A percentile compares a stretch with the other conserved stretches of the same genome.
phyloP scores from a whole-genome alignment of 2,329 filamentous ascomycete genomes.

The Fusarium caatingaense region DNA sequence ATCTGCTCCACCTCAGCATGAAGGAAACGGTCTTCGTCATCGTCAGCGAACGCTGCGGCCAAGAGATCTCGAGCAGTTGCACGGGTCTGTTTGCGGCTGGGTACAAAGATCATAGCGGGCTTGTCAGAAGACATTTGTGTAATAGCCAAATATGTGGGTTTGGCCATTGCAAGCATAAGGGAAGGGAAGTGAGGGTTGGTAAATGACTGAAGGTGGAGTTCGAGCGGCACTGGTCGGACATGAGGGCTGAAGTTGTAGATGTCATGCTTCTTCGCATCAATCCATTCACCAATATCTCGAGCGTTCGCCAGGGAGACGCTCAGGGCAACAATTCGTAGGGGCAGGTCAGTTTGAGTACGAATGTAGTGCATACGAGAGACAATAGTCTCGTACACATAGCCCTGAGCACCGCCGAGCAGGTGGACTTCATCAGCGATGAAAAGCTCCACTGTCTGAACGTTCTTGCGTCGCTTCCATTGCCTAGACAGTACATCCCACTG shows the following conservation, averaged over 20 bases:
- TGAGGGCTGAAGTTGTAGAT: conserved; percentile 99
- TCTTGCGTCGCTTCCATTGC: conserved; percentile 97
- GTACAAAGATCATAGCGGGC: conserved; percentile 91
- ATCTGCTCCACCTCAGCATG: conserved; percentile 87
- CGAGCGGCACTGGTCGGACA: conserved; percentile 86
- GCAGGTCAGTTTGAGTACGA: conserved; percentile 84
- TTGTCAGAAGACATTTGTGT: conserved; percentile 89
- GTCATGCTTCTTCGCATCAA: conserved; percentile 96
- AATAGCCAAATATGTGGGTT: conserved; percentile 90
- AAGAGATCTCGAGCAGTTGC: conserved; percentile 88
- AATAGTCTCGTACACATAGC: conserved; percentile 94
- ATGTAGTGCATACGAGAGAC: conserved; percentile 99
- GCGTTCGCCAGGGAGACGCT: conserved; percentile 94
- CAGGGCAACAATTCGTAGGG: conserved; percentile 87
- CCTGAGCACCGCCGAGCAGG: conserved; percentile 85
- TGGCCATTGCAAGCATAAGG: conserved; percentile 98
- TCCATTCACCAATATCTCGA: conserved; percentile 95
- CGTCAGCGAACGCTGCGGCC: conserved; percentile 86
- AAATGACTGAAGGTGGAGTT: conserved; percentile 95
- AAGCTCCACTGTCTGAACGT: conserved; percentile 87
- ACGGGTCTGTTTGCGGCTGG: conserved; percentile 91
- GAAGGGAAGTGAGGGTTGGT: conserved; percentile 97
- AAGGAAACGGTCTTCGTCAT: conserved; percentile 93
- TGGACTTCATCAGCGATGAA: conserved; percentile 97
- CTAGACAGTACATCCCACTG: conserved; percentile 98